phyloP scores from a whole-genome alignment of 352 stramenopile genomes.

The Globisporangium acanthophoron region DNA sequence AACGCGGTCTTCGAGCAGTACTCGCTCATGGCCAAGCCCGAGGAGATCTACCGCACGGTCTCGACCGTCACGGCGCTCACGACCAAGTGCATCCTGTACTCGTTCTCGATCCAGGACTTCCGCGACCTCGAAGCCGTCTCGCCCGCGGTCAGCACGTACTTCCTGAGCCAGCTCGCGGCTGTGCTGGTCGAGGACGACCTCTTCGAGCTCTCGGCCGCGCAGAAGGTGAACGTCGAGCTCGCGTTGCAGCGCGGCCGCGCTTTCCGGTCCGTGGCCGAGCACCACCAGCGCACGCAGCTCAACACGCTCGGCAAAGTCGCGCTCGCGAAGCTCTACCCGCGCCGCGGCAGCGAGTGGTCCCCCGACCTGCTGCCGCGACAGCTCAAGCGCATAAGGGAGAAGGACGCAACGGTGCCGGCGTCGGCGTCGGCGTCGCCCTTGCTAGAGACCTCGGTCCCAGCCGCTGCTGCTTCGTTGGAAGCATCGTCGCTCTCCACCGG shows the following conservation, averaged over 20 bases:
- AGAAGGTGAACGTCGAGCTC: slow-evolving; percentile 46
- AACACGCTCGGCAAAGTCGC: slow-evolving; percentile 53
- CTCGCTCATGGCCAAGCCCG: slow-evolving; percentile 56
- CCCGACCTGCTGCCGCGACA: slow-evolving; percentile 60
- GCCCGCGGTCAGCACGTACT: slow-evolving; percentile 73
- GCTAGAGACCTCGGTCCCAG: background rate
- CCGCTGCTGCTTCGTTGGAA: background rate
- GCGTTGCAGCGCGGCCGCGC: slow-evolving; percentile 46
- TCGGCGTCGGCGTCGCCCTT: background rate
- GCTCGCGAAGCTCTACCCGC: slow-evolving; percentile 56
- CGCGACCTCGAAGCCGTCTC: slow-evolving; percentile 62
- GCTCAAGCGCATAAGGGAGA: slow-evolving; percentile 48
- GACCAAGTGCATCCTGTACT: slow-evolving; percentile 73
- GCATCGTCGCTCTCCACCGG: background rate
- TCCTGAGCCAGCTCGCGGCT: slow-evolving; percentile 68
- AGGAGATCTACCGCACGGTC: slow-evolving; percentile 73
- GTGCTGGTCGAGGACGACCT: slow-evolving; percentile 71
- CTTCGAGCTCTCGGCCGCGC: slow-evolving; percentile 39
- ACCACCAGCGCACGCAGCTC: slow-evolving; percentile 44
- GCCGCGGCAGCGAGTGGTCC: slow-evolving; percentile 66
- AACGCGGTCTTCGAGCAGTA: slow-evolving; percentile 84
- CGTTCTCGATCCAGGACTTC: slow-evolving; percentile 74
- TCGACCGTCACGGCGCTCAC: slow-evolving; percentile 67
- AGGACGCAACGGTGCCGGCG: background rate
- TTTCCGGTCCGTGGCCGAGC: slow-evolving; percentile 59